Base-by-base conservation (phyloP, 148 eudicot genomes). In the Amaranthus cruentus region DNA sequence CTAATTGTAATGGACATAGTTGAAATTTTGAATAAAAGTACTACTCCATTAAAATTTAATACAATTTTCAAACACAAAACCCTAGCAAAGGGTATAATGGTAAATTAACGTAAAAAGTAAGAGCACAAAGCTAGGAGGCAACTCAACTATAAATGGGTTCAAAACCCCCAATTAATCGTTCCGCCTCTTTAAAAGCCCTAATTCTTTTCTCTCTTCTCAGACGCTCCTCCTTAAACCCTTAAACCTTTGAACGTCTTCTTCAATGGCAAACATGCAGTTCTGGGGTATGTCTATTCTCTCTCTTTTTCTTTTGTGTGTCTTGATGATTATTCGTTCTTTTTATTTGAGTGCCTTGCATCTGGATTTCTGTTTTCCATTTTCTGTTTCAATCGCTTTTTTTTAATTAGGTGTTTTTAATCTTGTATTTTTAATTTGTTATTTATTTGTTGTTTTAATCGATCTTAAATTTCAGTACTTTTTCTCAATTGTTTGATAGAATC, bases 251-350 rank as follows among this genome's bases (percentile, higher is more conserved):
- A 15, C 9, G 38, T 28, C 38, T 28, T 6, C 43, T 55, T 53
- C 72, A 18, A 64, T 81, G 51, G 62, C 76, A 3, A 0, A 74
- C 15, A 87, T 88, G 91, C 79, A 80, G 77, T 88, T 88, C 54
- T 88, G 91, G 91, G 91, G 91, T 85, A 74, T 42, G 53, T 8
- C 44, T 59, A 49, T 55, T 10, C 14, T 44, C 63, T 11, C 54
- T n/a, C 13, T 7, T 38, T 28, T 0, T 18, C 7, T 53, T 9
- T 65, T 11, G 2, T 48, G 38, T 28, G 38, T 28, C 38, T 28
- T 28, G 38, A 28, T 28, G 38, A 43, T 9, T 38, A 67, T 11
- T 11, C 7, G 48, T 18, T n/a, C 6, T 55, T 68, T 48, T 1
- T 49, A 4, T 47, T 7, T 12, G 18, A 21, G 15, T 59, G 4